These are phyloP conservation scores for Xylariaceae sp. DNA, from an alignment of 2,329 filamentous ascomycete genomes.

Conservation along the genomic window DNA sequence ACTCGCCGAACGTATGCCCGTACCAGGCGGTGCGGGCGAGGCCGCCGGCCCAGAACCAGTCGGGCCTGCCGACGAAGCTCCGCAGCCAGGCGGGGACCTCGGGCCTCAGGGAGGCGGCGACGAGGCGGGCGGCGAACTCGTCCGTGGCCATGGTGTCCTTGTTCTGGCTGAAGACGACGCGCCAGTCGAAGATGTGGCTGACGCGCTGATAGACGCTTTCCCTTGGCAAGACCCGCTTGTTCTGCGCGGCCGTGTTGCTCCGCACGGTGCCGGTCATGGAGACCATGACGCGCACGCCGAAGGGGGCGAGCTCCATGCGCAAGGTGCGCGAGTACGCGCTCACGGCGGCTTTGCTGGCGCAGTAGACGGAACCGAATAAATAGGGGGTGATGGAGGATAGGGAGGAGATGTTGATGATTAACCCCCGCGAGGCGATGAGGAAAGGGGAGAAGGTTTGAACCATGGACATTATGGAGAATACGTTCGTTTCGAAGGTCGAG, in stretches of 20 bases:
- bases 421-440: conserved; percentile 44
- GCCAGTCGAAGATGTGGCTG: conserved; percentile 40
- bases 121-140: conserved; percentile 40
- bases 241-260: conserved; percentile 43
- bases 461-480: conserved; percentile 54
- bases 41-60: conserved; percentile 40
- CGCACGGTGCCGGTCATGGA: conserved; percentile 49
- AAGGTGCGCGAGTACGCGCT: conserved; percentile 48
- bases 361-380: conserved; percentile 49
- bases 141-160: conserved; percentile 40
- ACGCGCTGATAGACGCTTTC: conserved; percentile 44
- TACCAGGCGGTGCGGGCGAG: conserved; percentile 28
- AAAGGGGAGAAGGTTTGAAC: conserved; percentile 44
- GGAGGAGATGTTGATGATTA: conserved; percentile 52
- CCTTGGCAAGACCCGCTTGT: conserved; percentile 37
- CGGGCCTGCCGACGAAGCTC: conserved; percentile 35
- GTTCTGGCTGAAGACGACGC: conserved; percentile 45
- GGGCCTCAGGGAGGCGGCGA: conserved; percentile 35
- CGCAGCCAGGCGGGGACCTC: conserved; percentile 32
- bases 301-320: conserved; percentile 48
- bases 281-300: conserved; percentile 52
- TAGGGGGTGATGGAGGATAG: conserved; percentile 46
- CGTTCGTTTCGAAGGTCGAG: conserved; percentile 50
- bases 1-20: conserved; percentile 32
- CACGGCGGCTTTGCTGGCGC: conserved; percentile 51